phyloP scores from a whole-genome alignment of 257 asterid genomes.

The Ocimum tenuiflorum region DNA sequence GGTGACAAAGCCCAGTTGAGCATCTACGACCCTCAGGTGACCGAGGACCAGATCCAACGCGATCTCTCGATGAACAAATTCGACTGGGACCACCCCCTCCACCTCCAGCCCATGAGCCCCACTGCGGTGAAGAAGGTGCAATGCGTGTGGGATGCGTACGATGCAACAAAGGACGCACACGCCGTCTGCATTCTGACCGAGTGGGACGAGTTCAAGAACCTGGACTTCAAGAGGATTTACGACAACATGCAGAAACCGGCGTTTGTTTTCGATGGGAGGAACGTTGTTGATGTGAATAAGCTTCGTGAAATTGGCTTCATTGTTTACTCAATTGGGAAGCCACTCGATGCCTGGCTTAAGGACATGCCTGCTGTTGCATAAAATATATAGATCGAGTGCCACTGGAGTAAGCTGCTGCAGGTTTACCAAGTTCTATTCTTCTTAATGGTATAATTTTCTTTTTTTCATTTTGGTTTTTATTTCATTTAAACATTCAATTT shows the following conservation, averaged over 20 bases:
- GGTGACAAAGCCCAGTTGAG: constrained; percentile 64
- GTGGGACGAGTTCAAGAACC: constrained; percentile 66
- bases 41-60: constrained; percentile 60
- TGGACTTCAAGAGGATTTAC: constrained; percentile 54
- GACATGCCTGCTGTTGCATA: constrained; percentile 71
- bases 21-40: constrained; percentile 66
- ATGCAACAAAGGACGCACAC: constrained; percentile 61
- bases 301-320: constrained; percentile 62
- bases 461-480: constrained; percentile 19
- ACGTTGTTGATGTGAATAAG: constrained; percentile 38
- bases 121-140: constrained; percentile 46
- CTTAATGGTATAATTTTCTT: constrained; percentile 10
- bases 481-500: constrained; percentile 13
- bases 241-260: constrained; percentile 77
- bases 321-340: constrained; percentile 67
- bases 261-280: constrained; percentile 58
- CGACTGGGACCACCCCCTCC: constrained; percentile 72
- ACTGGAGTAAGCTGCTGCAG: constrained; percentile 6
- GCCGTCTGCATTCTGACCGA: constrained; percentile 64
- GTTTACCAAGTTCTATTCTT: constrained; percentile 34
- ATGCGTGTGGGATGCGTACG: constrained; percentile 55
- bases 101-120: constrained; percentile 76
- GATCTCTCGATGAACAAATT: constrained; percentile 64
- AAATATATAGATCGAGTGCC: background rate
- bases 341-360: constrained; percentile 68